These are phyloP conservation scores for Capniomyces stellatus DNA, from an alignment of 371 early-diverging fungal genomes.

Conservation along the genomic window DNA sequence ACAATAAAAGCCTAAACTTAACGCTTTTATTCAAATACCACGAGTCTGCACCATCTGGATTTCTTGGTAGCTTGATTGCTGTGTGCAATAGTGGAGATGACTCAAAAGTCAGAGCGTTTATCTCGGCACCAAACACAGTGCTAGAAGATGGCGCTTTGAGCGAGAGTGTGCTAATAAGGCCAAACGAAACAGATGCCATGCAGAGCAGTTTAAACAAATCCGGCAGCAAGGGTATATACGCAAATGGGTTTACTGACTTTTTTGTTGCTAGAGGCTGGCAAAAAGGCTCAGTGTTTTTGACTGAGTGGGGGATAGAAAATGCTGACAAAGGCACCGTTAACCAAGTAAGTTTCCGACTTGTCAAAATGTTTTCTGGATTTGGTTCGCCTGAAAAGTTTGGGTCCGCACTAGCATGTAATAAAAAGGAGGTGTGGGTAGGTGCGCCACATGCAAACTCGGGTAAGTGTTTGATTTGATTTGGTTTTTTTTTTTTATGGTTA, in stretches of 20 bases:
- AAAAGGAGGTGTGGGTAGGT: conserved; percentile 17
- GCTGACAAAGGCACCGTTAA: too few relatives aligned
- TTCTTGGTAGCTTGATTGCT: neutral
- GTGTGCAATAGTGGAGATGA: conserved; percentile 3
- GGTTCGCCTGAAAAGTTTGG: conserved; percentile 21
- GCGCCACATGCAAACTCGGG: conserved; percentile 7
- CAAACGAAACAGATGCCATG: too few relatives aligned
- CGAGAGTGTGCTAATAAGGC: conserved; percentile 6
- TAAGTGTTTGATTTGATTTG: too few relatives aligned
- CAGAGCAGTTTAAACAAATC: too few relatives aligned
- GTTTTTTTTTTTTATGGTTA: too few relatives aligned
- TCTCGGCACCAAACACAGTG: conserved; percentile 11
- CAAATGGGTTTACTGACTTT: too few relatives aligned
- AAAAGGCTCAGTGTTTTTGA: neutral
- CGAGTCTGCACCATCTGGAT: neutral
- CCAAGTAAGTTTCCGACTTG: conserved; percentile 4
- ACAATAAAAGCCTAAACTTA: conserved; percentile 15
- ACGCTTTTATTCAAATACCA: neutral
- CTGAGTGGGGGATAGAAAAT: too few relatives aligned
- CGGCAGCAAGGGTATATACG: too few relatives aligned
- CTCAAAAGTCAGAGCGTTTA: conserved; percentile 6
- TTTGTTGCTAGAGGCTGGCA: too few relatives aligned
- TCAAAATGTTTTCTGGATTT: conserved; percentile 9
- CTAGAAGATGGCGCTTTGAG: neutral
- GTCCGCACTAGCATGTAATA: conserved; percentile 9